Conservation (phyloP, 768 basidiomycete genomes). For the Xerocomus brunneocitrinus region DNA sequence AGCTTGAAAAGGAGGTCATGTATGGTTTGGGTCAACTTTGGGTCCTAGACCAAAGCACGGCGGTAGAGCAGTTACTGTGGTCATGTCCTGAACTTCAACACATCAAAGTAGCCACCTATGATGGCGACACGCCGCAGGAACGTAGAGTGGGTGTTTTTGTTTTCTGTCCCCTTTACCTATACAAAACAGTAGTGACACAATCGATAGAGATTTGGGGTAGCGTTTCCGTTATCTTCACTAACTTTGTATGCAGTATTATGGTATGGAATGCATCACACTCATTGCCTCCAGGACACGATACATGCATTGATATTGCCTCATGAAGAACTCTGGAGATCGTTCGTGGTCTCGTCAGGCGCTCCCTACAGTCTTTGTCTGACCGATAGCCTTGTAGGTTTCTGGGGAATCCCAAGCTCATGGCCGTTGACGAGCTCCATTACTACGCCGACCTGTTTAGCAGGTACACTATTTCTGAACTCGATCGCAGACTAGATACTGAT, state of each 20-base stretch:
- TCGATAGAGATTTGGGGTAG: constrained; percentile 59
- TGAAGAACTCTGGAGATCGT: constrained; percentile 81
- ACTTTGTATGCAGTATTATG: constrained; percentile 55
- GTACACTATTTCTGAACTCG: constrained; percentile 30
- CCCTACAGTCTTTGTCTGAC: constrained; percentile 2
- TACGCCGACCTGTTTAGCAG: constrained; percentile 79
- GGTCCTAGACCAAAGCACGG: constrained; percentile 58
- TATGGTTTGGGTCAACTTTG: background rate
- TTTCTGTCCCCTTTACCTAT: background rate
- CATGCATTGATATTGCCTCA: constrained; percentile 82
- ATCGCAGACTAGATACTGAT: background rate
- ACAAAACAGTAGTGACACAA: background rate
- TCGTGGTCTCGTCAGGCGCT: constrained; percentile 1
- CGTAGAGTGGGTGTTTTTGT: constrained; percentile 46
- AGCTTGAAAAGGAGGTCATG: background rate
- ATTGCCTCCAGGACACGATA: constrained; percentile 61
- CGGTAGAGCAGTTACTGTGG: constrained; percentile 62
- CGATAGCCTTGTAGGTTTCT: constrained; percentile 50
- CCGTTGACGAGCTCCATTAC: constrained; percentile 84
- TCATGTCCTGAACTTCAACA: constrained; percentile 59
- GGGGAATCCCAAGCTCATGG: constrained; percentile 70
- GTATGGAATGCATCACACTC: background rate
- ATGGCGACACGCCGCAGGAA: constrained; percentile 82
- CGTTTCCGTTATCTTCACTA: constrained; percentile 82
- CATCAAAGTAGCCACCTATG: constrained; percentile 70